Percentiles rank a stretch among this genome's conserved stretches.
Evolutionary conservation across 257 asterid genomes (phyloP).

Genomic region (Voacanga thouarsii): DNA sequence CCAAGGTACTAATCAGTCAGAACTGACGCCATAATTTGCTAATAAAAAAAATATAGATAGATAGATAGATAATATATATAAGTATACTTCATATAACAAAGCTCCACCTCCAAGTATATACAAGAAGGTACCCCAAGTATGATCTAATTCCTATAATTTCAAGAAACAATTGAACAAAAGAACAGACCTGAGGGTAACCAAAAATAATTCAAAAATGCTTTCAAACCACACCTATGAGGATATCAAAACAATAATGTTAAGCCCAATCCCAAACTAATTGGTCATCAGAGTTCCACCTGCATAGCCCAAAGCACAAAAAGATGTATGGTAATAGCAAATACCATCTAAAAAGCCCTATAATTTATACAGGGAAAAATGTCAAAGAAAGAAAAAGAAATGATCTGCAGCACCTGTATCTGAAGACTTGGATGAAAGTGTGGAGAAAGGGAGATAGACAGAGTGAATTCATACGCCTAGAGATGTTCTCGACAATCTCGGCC

Average conservation of each 20-base stretch:
- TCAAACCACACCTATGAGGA: background rate
- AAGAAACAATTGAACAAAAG: background rate
- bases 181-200: background rate
- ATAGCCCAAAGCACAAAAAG: background rate
- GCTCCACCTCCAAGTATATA: background rate
- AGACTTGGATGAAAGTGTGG: constrained; percentile 1
- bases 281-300: background rate
- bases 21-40: no score
- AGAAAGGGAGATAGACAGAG: background rate
- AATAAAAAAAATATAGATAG: no score
- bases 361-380: background rate
- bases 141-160: background rate
- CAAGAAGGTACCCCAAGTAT: background rate
- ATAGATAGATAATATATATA: no score
- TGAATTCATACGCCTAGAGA: background rate
- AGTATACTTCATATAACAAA: no score
- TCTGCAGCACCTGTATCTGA: constrained; percentile 5
- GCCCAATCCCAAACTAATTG: background rate
- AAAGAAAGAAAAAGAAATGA: background rate
- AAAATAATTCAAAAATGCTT: background rate
- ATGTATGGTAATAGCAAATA: background rate
- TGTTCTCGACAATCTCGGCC: background rate
- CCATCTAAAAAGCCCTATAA: background rate
- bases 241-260: background rate
- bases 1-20: no score